Evolutionary conservation across 2,329 filamentous ascomycete genomes (phyloP), one percentile per base, ranked within the genome.

Genomic region (Fusarium beomiforme): DNA sequence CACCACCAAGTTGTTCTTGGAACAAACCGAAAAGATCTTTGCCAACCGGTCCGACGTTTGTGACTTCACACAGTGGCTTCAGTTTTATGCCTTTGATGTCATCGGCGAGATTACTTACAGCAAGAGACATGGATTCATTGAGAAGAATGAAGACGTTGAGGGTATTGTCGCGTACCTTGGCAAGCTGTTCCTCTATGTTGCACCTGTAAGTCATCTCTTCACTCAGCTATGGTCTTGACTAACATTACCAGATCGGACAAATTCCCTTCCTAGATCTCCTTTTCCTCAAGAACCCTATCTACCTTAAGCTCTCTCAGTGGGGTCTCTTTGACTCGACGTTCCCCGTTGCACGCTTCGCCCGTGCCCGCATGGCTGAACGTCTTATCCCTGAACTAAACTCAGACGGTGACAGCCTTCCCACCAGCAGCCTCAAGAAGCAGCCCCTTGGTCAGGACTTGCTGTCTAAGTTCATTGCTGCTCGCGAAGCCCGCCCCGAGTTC

Each of bases 61-160:
- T 75, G 88, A 93, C 76, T 91, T 93, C 60, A 88, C 89, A 3
- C 83, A 85, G 62, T 94, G 92, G 92, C 82, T 95, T 62, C 92
- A 95, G 76, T 94, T 90, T 77, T 94, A 93, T 73, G 93, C 93
- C 0, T 95, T 95, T 75, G 93, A 95, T 76, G 92, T 94, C 17
- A 94, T 94, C 68, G 92, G 92, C 9, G 90, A 93, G 67, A 88
- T 94, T 75, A 94, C 92, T 0, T 94, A 93, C 81, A 90, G 89
- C 78, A 93, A 93, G 78, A 85, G 91, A 1, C 87, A 94, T 63
- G 93, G 93, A 0, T 95, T 95, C 71, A 81, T 95, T 4, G 92
- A 95, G 79, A 86, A 88, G 76, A 91, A 93, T 54, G 86, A 90
- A 76, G 93, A 95, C 69, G 89, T 95, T 16, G 91, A 93, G 68